A percentile compares a stretch with the other conserved stretches of the same genome.
These are phyloP conservation scores for Xylariales sp. DNA, from an alignment of 2,329 filamentous ascomycete species.

Conservation along the genomic window DNA sequence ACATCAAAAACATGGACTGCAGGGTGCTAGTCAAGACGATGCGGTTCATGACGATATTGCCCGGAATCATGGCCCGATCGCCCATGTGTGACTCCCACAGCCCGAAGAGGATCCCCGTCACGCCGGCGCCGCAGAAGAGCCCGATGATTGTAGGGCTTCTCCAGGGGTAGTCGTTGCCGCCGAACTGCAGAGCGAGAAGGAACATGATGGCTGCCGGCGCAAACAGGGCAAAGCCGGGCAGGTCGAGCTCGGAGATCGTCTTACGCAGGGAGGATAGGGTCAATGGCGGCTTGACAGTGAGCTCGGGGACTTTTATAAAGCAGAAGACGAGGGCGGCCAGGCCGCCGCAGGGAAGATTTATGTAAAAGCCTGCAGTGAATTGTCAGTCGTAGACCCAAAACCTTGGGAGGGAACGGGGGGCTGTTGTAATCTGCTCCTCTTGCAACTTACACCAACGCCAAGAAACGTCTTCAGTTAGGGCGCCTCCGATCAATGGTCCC, in stretches of 20 bases:
- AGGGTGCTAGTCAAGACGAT: slow-evolving; percentile 32
- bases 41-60: slow-evolving; percentile 36
- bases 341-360: slow-evolving; percentile 38
- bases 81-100: slow-evolving; percentile 38
- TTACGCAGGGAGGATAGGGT: slow-evolving; percentile 8
- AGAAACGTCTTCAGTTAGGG: slow-evolving; percentile 31
- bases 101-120: slow-evolving; percentile 27
- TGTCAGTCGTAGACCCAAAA: neutral
- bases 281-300: slow-evolving; percentile 18
- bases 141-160: slow-evolving; percentile 29
- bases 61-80: slow-evolving; percentile 45
- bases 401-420: neutral
- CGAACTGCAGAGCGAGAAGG: slow-evolving; percentile 39
- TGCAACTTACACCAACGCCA: slow-evolving; percentile 39
- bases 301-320: slow-evolving; percentile 29
- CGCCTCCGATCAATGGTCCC: slow-evolving; percentile 43
- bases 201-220: slow-evolving; percentile 33
- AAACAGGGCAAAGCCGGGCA: slow-evolving; percentile 35
- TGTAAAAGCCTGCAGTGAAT: slow-evolving; percentile 32
- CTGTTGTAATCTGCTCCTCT: too few relatives aligned
- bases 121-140: slow-evolving; percentile 29
- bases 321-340: slow-evolving; percentile 24
- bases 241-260: slow-evolving; percentile 28
- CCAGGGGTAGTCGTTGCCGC: slow-evolving; percentile 30
- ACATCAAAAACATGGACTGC: neutral